Evolutionary conservation across 768 basidiomycete species (phyloP), one percentile per base, ranked within the genome.

Genomic region (Stropharia rugosoannulata): DNA sequence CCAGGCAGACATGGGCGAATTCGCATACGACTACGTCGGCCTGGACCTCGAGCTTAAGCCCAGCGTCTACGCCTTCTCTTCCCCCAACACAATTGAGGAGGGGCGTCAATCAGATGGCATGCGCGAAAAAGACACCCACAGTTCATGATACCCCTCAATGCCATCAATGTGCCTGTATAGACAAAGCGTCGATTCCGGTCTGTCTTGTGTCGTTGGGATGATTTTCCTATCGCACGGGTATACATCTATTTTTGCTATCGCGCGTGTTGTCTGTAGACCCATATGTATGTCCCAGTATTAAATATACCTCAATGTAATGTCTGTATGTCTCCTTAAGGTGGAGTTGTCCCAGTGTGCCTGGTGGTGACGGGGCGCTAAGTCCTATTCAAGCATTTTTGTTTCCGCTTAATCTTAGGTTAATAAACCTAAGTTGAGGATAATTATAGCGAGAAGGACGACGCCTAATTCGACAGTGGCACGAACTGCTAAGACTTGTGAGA

Each of bases 1-100:
- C 73, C 90, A 93, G 62, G 78, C 84, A 2, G 88, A 95, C 75
- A 86, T 93, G 81, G 94, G 93, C 60, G 93, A 95, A 73, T 93
- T 84, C 59, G 87, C 90, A 2, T 93, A 92, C 66, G 90, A 94
- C 71, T 94, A 91, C 61, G 90, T 93, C 32, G 88, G 83, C 12
- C 66, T 88, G 45, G 84, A 87, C 59, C 60, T 69, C 32, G 74
- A 75, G 62, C 62, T 74, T n/a, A 60, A 62, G 52, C 58, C 68
- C 12, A 40, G 49, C 27, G 49, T 57, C 2, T 64, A 58, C 35
- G 57, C 56, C 5, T 48, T 59, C 9, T 60, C 57, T 22, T 48
- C 58, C 13, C 7, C 45, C 2, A 16, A 25, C 27, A 29, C 18
- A 12, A 29, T 45, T 4, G 51, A 52, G n/a, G 51, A 52, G 0